A percentile compares a stretch with the other conserved stretches of the same genome.
These are phyloP conservation scores for Globisporangium recalcitrans DNA, from an alignment of 352 stramenopile species.

Conservation along the genomic window DNA sequence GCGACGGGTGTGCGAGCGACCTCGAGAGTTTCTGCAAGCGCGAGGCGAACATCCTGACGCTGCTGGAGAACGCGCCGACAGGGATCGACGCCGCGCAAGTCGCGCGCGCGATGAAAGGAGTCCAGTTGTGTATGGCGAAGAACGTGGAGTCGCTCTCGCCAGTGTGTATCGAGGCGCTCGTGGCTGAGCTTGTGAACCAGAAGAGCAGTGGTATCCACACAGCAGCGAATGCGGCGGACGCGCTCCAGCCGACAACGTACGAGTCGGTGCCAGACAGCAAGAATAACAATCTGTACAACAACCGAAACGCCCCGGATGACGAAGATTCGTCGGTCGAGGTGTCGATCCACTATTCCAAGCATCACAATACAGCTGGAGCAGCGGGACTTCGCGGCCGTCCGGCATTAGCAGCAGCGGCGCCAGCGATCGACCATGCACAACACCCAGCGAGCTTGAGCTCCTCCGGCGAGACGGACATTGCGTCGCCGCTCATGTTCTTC, in stretches of 20 bases:
- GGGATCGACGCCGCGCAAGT: conserved; percentile 31
- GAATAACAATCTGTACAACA: conserved; percentile 12
- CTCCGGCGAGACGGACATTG: conserved; percentile 19
- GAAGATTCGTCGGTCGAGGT: conserved; percentile 58
- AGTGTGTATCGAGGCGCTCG: conserved; percentile 41
- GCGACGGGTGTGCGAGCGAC: conserved; percentile 34
- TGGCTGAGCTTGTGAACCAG: conserved; percentile 18
- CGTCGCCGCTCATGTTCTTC: conserved; percentile 36
- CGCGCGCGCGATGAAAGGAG: conserved; percentile 31
- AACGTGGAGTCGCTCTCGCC: conserved; percentile 53
- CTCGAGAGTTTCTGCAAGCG: conserved; percentile 33
- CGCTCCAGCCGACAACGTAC: conserved; percentile 6
- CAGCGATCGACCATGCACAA: conserved; percentile 18
- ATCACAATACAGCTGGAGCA: conserved; percentile 27
- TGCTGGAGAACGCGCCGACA: conserved; percentile 33
- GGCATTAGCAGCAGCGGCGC: conserved; percentile 18
- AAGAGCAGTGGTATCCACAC: conserved; percentile 9
- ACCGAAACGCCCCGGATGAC: conserved; percentile 13
- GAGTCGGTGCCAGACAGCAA: not conserved
- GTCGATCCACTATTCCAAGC: conserved; percentile 49
- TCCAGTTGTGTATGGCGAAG: conserved; percentile 47
- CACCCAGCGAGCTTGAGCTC: conserved; percentile 9
- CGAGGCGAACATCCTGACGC: conserved; percentile 44
- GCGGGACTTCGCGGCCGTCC: conserved; percentile 25
- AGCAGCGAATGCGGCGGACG: not conserved